A percentile compares a stretch with the other conserved stretches of the same genome.
phyloP scores from a whole-genome alignment of 1,284 basidiomycete genomes.

The Ceraceosorus guamensis region DNA sequence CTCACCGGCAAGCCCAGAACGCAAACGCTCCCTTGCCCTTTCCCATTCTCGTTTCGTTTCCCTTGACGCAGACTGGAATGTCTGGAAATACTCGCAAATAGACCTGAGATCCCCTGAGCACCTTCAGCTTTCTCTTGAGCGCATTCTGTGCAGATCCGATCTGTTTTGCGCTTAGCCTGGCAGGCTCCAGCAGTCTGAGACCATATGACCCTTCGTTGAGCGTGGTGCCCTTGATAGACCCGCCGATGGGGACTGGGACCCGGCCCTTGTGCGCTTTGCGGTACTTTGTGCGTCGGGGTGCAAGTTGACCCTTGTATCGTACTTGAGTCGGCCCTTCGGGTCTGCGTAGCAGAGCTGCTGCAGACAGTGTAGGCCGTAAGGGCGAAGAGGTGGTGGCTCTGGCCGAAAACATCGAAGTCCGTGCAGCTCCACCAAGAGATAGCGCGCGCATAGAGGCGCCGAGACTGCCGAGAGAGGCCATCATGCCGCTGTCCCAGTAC shows the following conservation, averaged over 20 bases:
- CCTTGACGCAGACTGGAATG: conserved; percentile 95
- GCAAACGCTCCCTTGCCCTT: conserved; percentile 98
- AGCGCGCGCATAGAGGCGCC: too few species aligned
- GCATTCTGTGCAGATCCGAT: conserved; percentile 78
- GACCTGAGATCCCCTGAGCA: conserved; percentile 80
- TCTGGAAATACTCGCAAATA: conserved; percentile 90
- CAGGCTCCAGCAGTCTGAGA: conserved; percentile 75
- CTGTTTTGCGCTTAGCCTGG: conserved; percentile 82
- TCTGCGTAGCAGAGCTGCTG: too few species aligned
- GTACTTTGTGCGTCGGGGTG: conserved; percentile 72
- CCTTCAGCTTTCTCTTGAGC: conserved; percentile 82
- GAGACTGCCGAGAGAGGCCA: too few species aligned
- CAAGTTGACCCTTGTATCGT: conserved; percentile 59
- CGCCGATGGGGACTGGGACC: conserved; percentile 59
- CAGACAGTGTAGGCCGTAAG: too few species aligned
- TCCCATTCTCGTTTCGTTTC: conserved; percentile 98
- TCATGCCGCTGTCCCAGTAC: too few species aligned
- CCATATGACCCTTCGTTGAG: conserved; percentile 87
- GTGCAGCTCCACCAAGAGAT: too few species aligned
- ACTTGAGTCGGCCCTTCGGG: too few species aligned
- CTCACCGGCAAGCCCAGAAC: conserved; percentile 87
- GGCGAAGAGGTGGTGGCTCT: too few species aligned
- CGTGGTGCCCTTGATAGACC: conserved; percentile 87
- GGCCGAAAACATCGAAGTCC: too few species aligned
- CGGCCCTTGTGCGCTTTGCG: conserved; percentile 81